Conservation (phyloP, 345 rosid species). For the Aethionema arabicum region DNA sequence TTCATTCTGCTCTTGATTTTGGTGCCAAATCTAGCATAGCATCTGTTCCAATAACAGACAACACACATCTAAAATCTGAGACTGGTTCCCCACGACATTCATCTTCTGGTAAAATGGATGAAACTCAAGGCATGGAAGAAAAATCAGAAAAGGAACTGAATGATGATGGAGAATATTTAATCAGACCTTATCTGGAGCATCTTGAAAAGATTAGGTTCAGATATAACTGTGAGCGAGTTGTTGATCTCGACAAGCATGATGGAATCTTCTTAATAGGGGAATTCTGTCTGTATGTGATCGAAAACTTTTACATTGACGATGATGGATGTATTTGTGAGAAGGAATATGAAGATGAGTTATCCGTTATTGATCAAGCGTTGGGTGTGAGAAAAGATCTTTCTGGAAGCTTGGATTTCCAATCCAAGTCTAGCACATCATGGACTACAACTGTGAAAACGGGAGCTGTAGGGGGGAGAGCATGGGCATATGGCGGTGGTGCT, state of each 20-base stretch:
- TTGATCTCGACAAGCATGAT: slow-evolving; percentile 97
- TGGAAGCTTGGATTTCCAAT: slow-evolving; percentile 74
- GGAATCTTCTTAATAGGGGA: slow-evolving; percentile 97
- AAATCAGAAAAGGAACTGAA: slow-evolving; percentile 81
- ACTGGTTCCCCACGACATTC: slow-evolving; percentile 76
- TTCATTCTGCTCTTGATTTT: slow-evolving; percentile 93
- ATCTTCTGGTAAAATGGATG: slow-evolving; percentile 65
- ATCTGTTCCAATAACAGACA: slow-evolving; percentile 76
- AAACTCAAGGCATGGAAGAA: slow-evolving; percentile 56
- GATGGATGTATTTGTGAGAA: slow-evolving; percentile 92
- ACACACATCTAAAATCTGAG: slow-evolving; percentile 68
- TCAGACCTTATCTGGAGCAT: slow-evolving; percentile 96
- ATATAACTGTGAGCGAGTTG: slow-evolving; percentile 95
- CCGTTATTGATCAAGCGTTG: slow-evolving; percentile 98
- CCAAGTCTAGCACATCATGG: slow-evolving; percentile 86
- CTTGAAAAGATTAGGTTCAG: slow-evolving; percentile 85
- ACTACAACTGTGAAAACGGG: slow-evolving; percentile 55
- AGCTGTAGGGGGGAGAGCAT: slow-evolving; percentile 85
- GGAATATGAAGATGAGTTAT: slow-evolving; percentile 93
- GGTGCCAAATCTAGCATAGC: slow-evolving; percentile 77
- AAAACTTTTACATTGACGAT: slow-evolving; percentile 83
- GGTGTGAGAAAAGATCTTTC: slow-evolving; percentile 92
- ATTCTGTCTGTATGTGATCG: slow-evolving; percentile 82
- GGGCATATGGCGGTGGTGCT: slow-evolving; percentile 99
- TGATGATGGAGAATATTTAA: slow-evolving; percentile 95